phyloP scores from a whole-genome alignment of 805 yeast species.

The Blastobotrys muscicola region DNA sequence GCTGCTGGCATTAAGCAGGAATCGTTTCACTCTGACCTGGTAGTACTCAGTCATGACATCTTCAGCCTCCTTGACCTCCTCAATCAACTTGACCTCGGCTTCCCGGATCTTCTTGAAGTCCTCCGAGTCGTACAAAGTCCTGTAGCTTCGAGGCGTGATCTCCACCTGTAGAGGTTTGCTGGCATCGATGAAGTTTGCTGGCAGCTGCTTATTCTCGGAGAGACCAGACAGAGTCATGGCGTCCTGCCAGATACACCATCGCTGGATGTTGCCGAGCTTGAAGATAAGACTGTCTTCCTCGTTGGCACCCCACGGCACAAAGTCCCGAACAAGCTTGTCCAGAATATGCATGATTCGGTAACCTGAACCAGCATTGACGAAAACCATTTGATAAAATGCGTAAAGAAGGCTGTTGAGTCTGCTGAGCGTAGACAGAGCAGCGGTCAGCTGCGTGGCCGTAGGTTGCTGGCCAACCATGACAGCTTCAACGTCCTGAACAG shows the following conservation, averaged over 20 bases:
- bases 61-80: slow-evolving; percentile 1
- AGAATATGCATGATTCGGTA: slow-evolving; percentile 16
- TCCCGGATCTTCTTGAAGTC: slow-evolving; percentile 13
- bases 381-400: slow-evolving; percentile 16
- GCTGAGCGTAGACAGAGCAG: slow-evolving; percentile 7
- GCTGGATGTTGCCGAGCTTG: slow-evolving; percentile 19
- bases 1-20: slow-evolving; percentile 8
- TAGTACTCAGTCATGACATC: slow-evolving; percentile 7
- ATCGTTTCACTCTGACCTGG: slow-evolving; percentile 13
- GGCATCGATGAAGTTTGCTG: slow-evolving; percentile 11
- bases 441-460: slow-evolving; percentile 4
- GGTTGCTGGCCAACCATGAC: slow-evolving; percentile 1
- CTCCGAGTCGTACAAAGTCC: slow-evolving; percentile 8
- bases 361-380: slow-evolving; percentile 19
- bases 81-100: slow-evolving; percentile 11
- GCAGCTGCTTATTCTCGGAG: background rate
- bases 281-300: slow-evolving; percentile 7
- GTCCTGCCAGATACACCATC: slow-evolving; percentile 24
- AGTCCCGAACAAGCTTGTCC: slow-evolving; percentile 7
- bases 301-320: slow-evolving; percentile 2
- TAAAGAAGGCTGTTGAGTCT: slow-evolving; percentile 11
- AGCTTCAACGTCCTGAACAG: slow-evolving; percentile 3
- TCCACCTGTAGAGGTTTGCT: slow-evolving; percentile 12
- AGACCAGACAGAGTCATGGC: slow-evolving; percentile 9
- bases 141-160: slow-evolving; percentile 4